Evolutionary conservation across 2,329 filamentous ascomycete genomes (phyloP), one percentile per base, ranked within the genome.

Genomic region (Phialophora verrucosa): DNA sequence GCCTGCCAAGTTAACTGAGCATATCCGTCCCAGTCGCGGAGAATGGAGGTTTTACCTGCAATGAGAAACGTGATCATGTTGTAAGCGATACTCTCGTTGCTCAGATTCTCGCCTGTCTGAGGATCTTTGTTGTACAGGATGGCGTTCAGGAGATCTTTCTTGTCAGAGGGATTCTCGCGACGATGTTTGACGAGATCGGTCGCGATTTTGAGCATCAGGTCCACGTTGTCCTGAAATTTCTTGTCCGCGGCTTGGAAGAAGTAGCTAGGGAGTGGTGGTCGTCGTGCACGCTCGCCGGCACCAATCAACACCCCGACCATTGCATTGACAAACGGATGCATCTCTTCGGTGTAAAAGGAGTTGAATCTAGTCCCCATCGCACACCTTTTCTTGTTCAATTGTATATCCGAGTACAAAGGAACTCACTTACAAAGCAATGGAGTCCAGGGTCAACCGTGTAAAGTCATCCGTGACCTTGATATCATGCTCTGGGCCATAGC

Each of bases 321-420:
- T 44, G 88, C 85, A 49, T 82, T 75, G 47, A 91, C 82, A 71
- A 93, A 92, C 0, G 89, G 89, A 70, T 93, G 90, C 75, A 89
- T 79, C 6, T 87, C 81, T 14, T 90, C 84, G 35, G 83, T 82
- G 73, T 92, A 92, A 77, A 89, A 92, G 0, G 85, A 89, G 77
- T 92, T 92, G 82, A 92, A 92, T 25, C 90, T 86, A 66, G 83
- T 89, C 44, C 85, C 85, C 86, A 91, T 90, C 17, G 86, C 81
- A 75, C 89, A 90, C 38, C 57, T 59, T n/a, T n/a, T 42, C 14
- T 23, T 23, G 57, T n/a, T 59, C 57, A 49, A 27, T n/a, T 17
- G 14, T 17, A 25, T 29, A 14, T 44, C 12, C n/a, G 17, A 11
- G 32, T 12, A 17, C 32, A 42, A 25, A n/a, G 17, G 31, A 25